Evolutionary conservation across 2,329 filamentous ascomycete genomes (phyloP), one percentile per base, ranked within the genome.

Genomic region (Hansfordia pulvinata): DNA sequence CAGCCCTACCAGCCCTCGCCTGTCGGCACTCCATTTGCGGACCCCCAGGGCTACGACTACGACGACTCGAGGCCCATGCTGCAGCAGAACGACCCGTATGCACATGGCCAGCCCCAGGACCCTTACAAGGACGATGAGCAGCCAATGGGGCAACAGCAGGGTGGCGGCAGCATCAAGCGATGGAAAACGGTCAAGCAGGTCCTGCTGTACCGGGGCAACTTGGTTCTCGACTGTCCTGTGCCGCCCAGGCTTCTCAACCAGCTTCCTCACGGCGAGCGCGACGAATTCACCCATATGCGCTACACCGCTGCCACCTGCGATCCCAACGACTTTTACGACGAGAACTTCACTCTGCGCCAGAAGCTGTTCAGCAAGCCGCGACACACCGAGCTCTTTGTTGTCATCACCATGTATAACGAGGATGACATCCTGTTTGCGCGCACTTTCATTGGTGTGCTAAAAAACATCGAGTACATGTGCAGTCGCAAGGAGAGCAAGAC

Each of bases 121-220:
- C 48, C 51, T 2, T 69, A 62, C 39, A 46, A 49, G 25, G 65
- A 67, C 29, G 51, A 60, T 11, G 53, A 54, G 8, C 42, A 45
- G 17, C 46, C 47, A 14, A 32, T 36, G 27, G 52, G 43, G 34
- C 47, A 35, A 58, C 58, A 33, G 60, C 62, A 29, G 60, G 66
- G 12, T 63, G 37, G 69, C 62, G 30, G 68, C 60, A 35, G 68
- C 4, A 74, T 96, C 39, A 78, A 82, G 51, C 70, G 90, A 49
- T 96, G 84, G 82, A 98, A 96, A 64, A 98, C 90, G 0, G 88
- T 98, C 25, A 98, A 96, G 57, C 84, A 94, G 59, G 88, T 98
- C n/a, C 76, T 92, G 43, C 58, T 98, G 28, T 98, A 93, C 63
- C 79, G 92, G 39, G 90, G 90, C 36, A 98, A 98, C 54, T 69